These are phyloP conservation scores for Mucor saturninus DNA, from an alignment of 371 early-diverging fungal genomes.

Conservation along the genomic window DNA sequence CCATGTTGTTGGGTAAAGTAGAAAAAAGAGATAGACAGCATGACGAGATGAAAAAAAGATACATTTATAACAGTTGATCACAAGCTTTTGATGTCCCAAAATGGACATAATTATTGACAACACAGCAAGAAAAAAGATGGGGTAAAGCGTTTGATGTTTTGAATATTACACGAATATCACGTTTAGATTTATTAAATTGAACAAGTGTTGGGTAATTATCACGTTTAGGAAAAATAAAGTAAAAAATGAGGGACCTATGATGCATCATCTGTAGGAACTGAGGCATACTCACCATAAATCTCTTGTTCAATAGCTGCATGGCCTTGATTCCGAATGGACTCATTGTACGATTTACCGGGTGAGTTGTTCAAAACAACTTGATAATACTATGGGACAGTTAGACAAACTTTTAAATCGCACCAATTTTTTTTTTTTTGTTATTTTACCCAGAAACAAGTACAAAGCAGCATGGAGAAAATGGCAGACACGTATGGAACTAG, in stretches of 20 bases:
- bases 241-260: background rate
- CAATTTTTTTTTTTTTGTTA: background rate
- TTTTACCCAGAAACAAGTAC: slow-evolving; percentile 44
- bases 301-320: slow-evolving; percentile 43
- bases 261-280: slow-evolving; percentile 16
- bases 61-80: no score
- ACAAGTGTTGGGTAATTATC: no score
- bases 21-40: background rate
- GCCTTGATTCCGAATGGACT: slow-evolving; percentile 39
- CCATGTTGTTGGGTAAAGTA: slow-evolving; percentile 1
- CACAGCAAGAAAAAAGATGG: background rate
- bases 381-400: slow-evolving; percentile 31
- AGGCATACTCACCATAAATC: slow-evolving; percentile 31
- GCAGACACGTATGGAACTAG: slow-evolving; percentile 46
- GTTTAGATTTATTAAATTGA: no score
- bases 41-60: no score
- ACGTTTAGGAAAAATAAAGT: background rate
- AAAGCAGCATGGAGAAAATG: slow-evolving; percentile 37
- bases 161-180: no score
- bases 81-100: no score
- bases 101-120: no score
- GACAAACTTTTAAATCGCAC: background rate
- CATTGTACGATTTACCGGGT: slow-evolving; percentile 47
- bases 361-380: slow-evolving; percentile 43
- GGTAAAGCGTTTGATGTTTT: background rate